These are phyloP conservation scores for Parachaetomium inaequale DNA, from an alignment of 495 filamentous ascomycete species.

Conservation along the genomic window DNA sequence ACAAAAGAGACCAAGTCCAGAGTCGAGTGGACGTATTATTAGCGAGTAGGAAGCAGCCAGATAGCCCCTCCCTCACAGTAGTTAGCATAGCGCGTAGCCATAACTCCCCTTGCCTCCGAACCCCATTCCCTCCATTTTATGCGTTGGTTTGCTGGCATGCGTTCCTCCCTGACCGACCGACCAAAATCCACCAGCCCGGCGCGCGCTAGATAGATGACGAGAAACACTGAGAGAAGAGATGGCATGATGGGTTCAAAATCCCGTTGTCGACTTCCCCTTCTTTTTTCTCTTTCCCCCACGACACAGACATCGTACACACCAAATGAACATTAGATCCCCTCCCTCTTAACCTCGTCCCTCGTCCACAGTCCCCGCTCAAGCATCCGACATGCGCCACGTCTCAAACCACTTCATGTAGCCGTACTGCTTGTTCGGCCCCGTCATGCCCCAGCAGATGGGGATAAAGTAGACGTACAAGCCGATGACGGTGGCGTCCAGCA, in stretches of 20 bases:
- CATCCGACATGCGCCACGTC: conserved; percentile 61
- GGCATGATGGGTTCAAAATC: not conserved
- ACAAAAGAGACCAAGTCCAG: conserved; percentile 7
- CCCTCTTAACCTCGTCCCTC: not conserved
- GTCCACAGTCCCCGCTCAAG: conserved; percentile 26
- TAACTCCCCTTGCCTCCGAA: not conserved
- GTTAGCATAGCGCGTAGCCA: not conserved
- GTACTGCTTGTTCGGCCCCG: conserved; percentile 77
- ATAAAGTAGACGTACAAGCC: conserved; percentile 85
- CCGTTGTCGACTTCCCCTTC: not conserved
- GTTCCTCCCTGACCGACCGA: not conserved
- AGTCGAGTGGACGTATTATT: conserved; percentile 5
- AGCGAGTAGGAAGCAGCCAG: not conserved
- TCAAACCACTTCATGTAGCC: conserved; percentile 88
- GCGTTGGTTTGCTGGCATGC: not conserved
- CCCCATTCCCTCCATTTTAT: not conserved
- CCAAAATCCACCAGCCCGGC: not conserved
- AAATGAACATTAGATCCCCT: conserved; percentile 8
- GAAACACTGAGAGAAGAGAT: conserved; percentile 11
- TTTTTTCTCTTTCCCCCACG: not conserved
- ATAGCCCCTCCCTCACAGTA: not conserved
- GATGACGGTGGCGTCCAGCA: conserved; percentile 68
- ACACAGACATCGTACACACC: conserved; percentile 9
- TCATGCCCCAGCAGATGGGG: conserved; percentile 96
- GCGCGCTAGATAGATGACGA: not conserved